A percentile compares a stretch with the other conserved stretches of the same genome.
phyloP scores from a whole-genome alignment of 1,284 basidiomycete genomes.

The Schizophyllum commune region DNA sequence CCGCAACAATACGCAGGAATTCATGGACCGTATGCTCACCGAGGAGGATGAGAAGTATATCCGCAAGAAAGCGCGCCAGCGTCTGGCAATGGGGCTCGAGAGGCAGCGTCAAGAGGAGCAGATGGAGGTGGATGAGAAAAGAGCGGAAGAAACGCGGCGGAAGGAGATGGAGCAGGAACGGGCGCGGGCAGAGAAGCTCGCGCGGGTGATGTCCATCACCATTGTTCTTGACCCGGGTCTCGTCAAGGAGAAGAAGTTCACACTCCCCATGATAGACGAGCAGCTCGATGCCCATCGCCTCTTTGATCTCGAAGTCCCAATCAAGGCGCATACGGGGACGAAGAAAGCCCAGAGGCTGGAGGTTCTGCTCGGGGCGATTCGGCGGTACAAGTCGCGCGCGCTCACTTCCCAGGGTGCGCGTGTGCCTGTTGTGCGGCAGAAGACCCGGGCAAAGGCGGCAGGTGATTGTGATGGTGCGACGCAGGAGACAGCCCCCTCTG shows the following conservation, averaged over 20 bases:
- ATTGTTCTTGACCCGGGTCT: not conserved
- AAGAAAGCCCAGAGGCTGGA: not conserved
- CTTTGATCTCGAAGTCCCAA: not conserved
- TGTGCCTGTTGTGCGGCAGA: too few relatives aligned
- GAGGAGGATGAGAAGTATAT: conserved; percentile 2
- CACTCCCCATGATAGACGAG: not conserved
- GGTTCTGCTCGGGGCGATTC: not conserved
- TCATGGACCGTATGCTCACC: conserved; percentile 11
- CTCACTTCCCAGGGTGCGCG: too few relatives aligned
- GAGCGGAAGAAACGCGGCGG: not conserved
- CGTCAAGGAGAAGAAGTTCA: not conserved
- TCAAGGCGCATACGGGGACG: not conserved
- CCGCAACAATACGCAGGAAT: conserved; percentile 17
- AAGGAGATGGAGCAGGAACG: too few relatives aligned
- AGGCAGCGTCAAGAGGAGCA: not conserved
- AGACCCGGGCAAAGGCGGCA: too few relatives aligned
- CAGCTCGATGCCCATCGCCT: not conserved
- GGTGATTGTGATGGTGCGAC: too few relatives aligned
- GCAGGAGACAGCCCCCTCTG: too few relatives aligned
- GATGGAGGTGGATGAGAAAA: not conserved
- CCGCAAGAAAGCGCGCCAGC: not conserved
- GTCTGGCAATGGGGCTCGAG: not conserved
- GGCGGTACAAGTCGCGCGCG: not conserved
- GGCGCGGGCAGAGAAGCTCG: not conserved
- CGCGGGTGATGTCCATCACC: not conserved